Conservation (phyloP, 2,329 filamentous ascomycete genomes). For the Sphaerulina vaccinii region DNA sequence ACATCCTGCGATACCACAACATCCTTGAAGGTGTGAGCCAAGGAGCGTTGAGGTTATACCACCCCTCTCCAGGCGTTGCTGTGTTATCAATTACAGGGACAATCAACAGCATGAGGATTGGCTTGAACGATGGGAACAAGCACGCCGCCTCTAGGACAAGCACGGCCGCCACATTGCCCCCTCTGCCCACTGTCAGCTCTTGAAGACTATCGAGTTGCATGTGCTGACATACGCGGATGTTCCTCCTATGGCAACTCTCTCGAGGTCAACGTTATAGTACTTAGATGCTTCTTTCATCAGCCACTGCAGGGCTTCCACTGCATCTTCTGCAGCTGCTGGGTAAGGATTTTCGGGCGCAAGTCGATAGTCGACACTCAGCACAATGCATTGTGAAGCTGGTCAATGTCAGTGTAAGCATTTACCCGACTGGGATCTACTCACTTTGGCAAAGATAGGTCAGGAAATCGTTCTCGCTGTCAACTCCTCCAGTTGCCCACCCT, state of each 20-base stretch:
- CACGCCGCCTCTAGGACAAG: slow-evolving; percentile 25
- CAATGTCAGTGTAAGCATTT: background rate
- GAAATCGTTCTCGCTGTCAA: slow-evolving; percentile 28
- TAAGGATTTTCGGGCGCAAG: slow-evolving; percentile 49
- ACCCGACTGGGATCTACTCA: background rate
- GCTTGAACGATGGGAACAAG: slow-evolving; percentile 23
- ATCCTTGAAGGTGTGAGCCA: slow-evolving; percentile 23
- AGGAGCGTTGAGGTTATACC: slow-evolving; percentile 24
- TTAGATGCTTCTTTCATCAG: slow-evolving; percentile 20
- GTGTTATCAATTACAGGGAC: slow-evolving; percentile 25
- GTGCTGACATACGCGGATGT: slow-evolving; percentile 15
- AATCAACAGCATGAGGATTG: slow-evolving; percentile 20
- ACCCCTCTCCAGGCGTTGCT: slow-evolving; percentile 22
- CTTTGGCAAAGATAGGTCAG: slow-evolving; percentile 25
- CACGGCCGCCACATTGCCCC: slow-evolving; percentile 23
- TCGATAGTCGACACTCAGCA: slow-evolving; percentile 36
- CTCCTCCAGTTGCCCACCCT: slow-evolving; percentile 20
- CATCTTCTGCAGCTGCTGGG: slow-evolving; percentile 45
- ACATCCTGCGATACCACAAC: slow-evolving; percentile 26
- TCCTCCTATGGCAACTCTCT: slow-evolving; percentile 23
- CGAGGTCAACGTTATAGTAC: slow-evolving; percentile 18
- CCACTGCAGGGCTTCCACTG: slow-evolving; percentile 48
- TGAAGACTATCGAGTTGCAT: background rate
- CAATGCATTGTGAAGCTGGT: slow-evolving; percentile 20
- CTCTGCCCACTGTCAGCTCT: slow-evolving; percentile 8